Conservation (phyloP, 768 basidiomycete genomes). For the Panaeolus cyanescens region DNA sequence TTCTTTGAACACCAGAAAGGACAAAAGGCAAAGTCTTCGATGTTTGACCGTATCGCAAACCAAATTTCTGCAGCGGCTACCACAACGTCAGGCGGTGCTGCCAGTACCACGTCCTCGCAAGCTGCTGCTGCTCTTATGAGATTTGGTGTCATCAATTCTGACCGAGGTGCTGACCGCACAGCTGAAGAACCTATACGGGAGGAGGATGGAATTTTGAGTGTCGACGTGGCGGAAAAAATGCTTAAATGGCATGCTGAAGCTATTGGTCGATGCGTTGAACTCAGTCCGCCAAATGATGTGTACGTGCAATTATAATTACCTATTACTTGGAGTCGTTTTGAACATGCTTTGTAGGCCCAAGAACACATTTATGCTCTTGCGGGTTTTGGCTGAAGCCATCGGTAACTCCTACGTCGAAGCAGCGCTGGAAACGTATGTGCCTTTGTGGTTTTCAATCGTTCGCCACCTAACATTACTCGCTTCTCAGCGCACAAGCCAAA, state of each 20-base stretch:
- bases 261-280: slow-evolving; percentile 90
- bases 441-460: not conserved
- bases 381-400: slow-evolving; percentile 85
- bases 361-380: slow-evolving; percentile 80
- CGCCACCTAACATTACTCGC: slow-evolving; percentile 7
- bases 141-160: slow-evolving; percentile 77
- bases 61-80: slow-evolving; percentile 79
- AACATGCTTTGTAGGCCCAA: slow-evolving; percentile 63
- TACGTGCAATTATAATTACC: slow-evolving; percentile 41
- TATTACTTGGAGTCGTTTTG: slow-evolving; percentile 3
- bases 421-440: slow-evolving; percentile 89
- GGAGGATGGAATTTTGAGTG: slow-evolving; percentile 78
- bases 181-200: slow-evolving; percentile 74
- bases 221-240: slow-evolving; percentile 86
- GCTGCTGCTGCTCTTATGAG: slow-evolving; percentile 90
- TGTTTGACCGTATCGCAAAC: slow-evolving; percentile 92
- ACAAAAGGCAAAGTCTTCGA: slow-evolving; percentile 71
- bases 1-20: slow-evolving; percentile 47
- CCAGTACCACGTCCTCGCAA: slow-evolving; percentile 73
- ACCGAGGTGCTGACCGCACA: slow-evolving; percentile 48
- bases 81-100: slow-evolving; percentile 58
- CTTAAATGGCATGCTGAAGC: slow-evolving; percentile 98
- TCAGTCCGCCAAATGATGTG: slow-evolving; percentile 84
- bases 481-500: slow-evolving; percentile 62
- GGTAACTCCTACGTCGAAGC: slow-evolving; percentile 84